Conservation (phyloP, 305 asterid genomes). For the Fraxinus floribunda region DNA sequence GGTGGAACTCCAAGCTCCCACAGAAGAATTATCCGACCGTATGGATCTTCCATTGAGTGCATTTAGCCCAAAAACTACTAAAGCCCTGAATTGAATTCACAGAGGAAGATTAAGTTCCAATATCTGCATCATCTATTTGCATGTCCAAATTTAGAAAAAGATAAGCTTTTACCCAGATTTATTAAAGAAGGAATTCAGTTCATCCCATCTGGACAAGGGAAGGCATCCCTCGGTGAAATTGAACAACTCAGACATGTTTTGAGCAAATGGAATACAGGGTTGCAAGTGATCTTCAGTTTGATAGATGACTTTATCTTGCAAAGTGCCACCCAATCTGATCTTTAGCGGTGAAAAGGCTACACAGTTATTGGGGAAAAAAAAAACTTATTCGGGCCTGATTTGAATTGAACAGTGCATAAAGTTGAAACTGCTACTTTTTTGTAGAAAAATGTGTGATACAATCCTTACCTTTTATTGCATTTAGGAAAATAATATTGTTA, state of each 20-base stretch:
- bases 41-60: slow-evolving; percentile 50
- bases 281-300: slow-evolving; percentile 38
- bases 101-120: not conserved
- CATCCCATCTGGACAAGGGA: slow-evolving; percentile 68
- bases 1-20: slow-evolving; percentile 49
- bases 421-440: not conserved
- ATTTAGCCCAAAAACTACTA: slow-evolving; percentile 49
- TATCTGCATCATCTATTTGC: not conserved
- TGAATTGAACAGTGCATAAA: not conserved
- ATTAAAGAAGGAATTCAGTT: slow-evolving; percentile 51
- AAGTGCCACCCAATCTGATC: slow-evolving; percentile 62
- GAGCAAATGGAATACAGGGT: slow-evolving; percentile 45
- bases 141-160: not conserved
- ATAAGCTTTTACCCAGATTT: slow-evolving; percentile 43
- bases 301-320: slow-evolving; percentile 61
- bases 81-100: slow-evolving; percentile 39
- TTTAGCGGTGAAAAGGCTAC: slow-evolving; percentile 65
- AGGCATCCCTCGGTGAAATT: slow-evolving; percentile 50
- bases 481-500: slow-evolving; percentile 41
- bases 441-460: not conserved
- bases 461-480: slow-evolving; percentile 54
- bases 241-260: slow-evolving; percentile 37
- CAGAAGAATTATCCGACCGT: slow-evolving; percentile 29
- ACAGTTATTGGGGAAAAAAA: not conserved
- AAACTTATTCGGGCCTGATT: not conserved